These are phyloP conservation scores for Edaphochlamys debaryana DNA, from an alignment of 139 green algal species.

Conservation along the genomic window DNA sequence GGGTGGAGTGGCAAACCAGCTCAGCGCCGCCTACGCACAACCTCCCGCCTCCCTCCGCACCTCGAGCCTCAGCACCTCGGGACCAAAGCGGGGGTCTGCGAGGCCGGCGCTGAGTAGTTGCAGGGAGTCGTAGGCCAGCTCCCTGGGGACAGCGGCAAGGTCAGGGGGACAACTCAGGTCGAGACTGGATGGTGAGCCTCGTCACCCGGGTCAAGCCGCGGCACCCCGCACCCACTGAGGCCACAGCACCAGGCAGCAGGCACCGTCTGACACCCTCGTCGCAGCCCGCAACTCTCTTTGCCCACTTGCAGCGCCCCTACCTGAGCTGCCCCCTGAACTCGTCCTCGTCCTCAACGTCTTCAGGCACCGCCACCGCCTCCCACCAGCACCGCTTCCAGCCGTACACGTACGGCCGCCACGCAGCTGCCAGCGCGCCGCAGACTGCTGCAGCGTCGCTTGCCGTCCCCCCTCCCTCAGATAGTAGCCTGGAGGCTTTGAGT, in stretches of 20 bases:
- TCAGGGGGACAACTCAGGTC: no score
- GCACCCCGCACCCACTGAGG: no score
- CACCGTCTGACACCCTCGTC: no score
- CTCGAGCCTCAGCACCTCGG: slow-evolving; percentile 69
- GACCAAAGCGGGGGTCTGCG: slow-evolving; percentile 40
- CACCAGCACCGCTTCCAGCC: slow-evolving; percentile 91
- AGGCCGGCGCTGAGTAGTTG: slow-evolving; percentile 72
- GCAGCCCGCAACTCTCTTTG: no score
- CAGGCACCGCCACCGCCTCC: slow-evolving; percentile 79
- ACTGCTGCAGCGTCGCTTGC: no score
- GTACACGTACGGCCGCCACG: slow-evolving; percentile 79
- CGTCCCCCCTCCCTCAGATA: no score
- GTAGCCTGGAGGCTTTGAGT: no score
- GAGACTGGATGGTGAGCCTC: no score
- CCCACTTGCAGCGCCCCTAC: slow-evolving; percentile 3
- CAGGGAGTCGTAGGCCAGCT: slow-evolving; percentile 82
- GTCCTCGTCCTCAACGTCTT: slow-evolving; percentile 68
- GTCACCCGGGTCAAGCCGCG: no score
- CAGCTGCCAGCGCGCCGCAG: slow-evolving; percentile 64
- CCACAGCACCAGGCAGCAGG: no score
- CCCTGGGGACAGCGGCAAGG: slow-evolving; percentile 26
- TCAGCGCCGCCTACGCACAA: no score
- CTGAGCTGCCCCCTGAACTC: slow-evolving; percentile 67
- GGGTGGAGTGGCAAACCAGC: neutral
- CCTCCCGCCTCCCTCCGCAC: no score